These are phyloP conservation scores for Pouteria glomerata DNA, from an alignment of 148 eudicot genomes.

Conservation along the genomic window DNA sequence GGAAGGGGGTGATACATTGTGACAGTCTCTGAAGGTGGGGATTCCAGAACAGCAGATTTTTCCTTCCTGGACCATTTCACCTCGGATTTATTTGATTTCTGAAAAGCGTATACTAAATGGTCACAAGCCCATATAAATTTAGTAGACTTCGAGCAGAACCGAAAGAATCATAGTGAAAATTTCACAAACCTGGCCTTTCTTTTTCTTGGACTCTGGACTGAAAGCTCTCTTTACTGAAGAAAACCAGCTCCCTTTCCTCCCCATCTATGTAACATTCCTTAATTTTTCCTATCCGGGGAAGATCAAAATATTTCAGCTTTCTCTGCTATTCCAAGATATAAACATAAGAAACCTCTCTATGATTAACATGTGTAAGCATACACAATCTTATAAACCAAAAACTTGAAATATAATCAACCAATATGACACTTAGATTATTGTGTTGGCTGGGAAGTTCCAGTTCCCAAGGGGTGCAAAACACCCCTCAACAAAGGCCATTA, in stretches of 20 bases:
- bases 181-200: constrained; percentile 47
- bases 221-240: constrained; percentile 75
- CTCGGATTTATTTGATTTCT: constrained; percentile 53
- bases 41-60: constrained; percentile 20
- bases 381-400: neutral
- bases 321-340: neutral
- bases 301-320: neutral
- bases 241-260: constrained; percentile 80
- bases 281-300: constrained; percentile 14
- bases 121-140: neutral
- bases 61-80: constrained; percentile 68
- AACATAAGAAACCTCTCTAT: neutral
- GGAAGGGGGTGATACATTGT: constrained; percentile 25
- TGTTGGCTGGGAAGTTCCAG: neutral
- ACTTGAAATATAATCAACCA: neutral
- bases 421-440: neutral
- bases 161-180: neutral
- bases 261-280: constrained; percentile 42
- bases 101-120: neutral
- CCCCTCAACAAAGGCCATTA: neutral
- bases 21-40: constrained; percentile 24
- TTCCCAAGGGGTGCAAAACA: constrained; percentile 1
- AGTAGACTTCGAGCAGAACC: neutral
- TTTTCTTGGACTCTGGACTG: constrained; percentile 48
- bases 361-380: neutral